A percentile compares a stretch with the other conserved stretches of the same genome.
These are phyloP conservation scores for Ploettnerulaceae sp. DNA, from an alignment of 2,329 filamentous ascomycete genomes.

Conservation along the genomic window DNA sequence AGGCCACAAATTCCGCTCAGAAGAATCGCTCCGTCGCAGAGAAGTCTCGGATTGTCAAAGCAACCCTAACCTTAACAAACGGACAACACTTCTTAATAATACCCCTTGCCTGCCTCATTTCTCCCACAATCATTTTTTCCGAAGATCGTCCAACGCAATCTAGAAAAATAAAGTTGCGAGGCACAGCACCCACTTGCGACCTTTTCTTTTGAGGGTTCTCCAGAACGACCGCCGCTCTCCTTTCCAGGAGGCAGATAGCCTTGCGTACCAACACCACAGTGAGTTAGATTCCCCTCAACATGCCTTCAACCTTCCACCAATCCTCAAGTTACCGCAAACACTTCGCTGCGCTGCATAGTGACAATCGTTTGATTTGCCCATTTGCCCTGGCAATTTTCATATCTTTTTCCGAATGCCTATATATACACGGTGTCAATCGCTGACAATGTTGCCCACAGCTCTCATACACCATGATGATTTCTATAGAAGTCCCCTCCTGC, in stretches of 20 bases:
- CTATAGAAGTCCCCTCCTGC: constrained; percentile 29
- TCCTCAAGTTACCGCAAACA: neutral
- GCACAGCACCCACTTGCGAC: too few species aligned
- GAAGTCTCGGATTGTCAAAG: constrained; percentile 30
- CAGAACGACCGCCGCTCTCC: constrained; percentile 8
- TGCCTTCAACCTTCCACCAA: neutral
- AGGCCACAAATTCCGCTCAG: constrained; percentile 26
- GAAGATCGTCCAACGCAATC: neutral
- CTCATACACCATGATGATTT: constrained; percentile 29
- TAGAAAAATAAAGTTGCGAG: too few species aligned
- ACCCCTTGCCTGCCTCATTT: too few species aligned
- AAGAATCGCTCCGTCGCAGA: constrained; percentile 28
- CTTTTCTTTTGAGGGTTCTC: constrained; percentile 13
- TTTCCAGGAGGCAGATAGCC: constrained; percentile 15
- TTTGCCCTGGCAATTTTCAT: constrained; percentile 8
- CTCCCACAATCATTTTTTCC: neutral
- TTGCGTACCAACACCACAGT: constrained; percentile 22
- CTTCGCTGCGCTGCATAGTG: neutral
- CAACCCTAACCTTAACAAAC: constrained; percentile 23
- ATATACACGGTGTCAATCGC: constrained; percentile 7
- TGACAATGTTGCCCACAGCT: constrained; percentile 20
- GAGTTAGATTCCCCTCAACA: constrained; percentile 21
- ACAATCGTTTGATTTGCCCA: constrained; percentile 1
- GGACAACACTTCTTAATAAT: constrained; percentile 17
- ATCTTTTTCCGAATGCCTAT: constrained; percentile 1